A percentile compares a stretch with the other conserved stretches of the same genome.
Conservation (phyloP, 2,329 filamentous ascomycete species). For the Talaromyces sp. region DNA sequence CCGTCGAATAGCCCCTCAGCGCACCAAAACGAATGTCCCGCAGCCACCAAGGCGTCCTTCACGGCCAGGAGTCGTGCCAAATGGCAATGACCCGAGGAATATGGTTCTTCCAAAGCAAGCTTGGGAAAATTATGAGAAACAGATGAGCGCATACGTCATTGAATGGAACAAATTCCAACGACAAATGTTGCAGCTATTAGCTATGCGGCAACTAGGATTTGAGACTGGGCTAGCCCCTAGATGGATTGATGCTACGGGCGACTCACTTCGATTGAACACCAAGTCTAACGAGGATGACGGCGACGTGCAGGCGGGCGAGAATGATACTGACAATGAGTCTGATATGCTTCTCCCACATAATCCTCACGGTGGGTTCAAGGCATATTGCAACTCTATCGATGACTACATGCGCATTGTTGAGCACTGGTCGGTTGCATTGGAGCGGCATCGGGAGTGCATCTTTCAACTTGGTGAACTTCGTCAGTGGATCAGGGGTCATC, state of each 20-base stretch:
- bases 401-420: slow-evolving; percentile 47
- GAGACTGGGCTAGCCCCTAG: slow-evolving; percentile 45
- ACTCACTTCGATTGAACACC: slow-evolving; percentile 39
- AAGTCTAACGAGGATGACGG: slow-evolving; percentile 20
- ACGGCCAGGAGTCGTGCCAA: slow-evolving; percentile 29
- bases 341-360: slow-evolving; percentile 33
- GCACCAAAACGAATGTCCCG: slow-evolving; percentile 49
- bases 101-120: slow-evolving; percentile 45
- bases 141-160: slow-evolving; percentile 56
- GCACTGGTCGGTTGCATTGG: slow-evolving; percentile 51
- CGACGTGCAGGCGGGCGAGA: slow-evolving; percentile 23
- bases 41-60: slow-evolving; percentile 53
- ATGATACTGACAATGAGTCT: slow-evolving; percentile 28
- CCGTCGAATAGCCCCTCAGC: slow-evolving; percentile 33
- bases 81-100: slow-evolving; percentile 33
- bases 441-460: slow-evolving; percentile 46
- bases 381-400: slow-evolving; percentile 47
- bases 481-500: slow-evolving; percentile 38
- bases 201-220: slow-evolving; percentile 50
- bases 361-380: slow-evolving; percentile 43
- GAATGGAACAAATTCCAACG: slow-evolving; percentile 58
- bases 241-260: slow-evolving; percentile 56
- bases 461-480: slow-evolving; percentile 41
- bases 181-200: slow-evolving; percentile 57
- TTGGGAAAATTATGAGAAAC: slow-evolving; percentile 53